Conservation (phyloP, 345 rosid genomes). For the Draba incana region DNA sequence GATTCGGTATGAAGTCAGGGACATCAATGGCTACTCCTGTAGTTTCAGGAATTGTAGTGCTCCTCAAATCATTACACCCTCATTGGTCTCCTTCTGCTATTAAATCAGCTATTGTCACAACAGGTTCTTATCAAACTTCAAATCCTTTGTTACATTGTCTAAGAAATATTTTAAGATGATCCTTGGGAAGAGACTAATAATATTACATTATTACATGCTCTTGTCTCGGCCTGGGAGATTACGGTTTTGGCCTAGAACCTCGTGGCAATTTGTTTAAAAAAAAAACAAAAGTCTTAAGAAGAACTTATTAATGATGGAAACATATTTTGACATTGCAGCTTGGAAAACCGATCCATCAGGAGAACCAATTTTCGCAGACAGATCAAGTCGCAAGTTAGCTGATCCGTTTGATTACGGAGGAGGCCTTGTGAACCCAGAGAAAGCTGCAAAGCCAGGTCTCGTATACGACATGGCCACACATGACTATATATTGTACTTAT, state of each 20-base stretch:
- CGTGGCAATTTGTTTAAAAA: too few species aligned
- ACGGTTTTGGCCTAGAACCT: too few species aligned
- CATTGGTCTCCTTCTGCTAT: conserved; percentile 54
- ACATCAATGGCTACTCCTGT: conserved; percentile 53
- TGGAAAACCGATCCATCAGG: conserved; percentile 45
- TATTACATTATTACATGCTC: too few species aligned
- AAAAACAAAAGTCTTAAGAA: too few species aligned
- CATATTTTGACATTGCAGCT: conserved; percentile 28
- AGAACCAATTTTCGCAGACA: conserved; percentile 52
- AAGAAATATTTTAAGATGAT: too few species aligned
- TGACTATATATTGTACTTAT: conserved; percentile 53
- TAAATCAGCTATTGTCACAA: conserved; percentile 51
- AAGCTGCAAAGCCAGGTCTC: conserved; percentile 59
- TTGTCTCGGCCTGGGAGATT: too few species aligned
- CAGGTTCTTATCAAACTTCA: conserved; percentile 39
- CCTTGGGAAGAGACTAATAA: too few species aligned
- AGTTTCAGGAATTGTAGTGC: conserved; percentile 45
- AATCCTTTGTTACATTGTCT: neutral
- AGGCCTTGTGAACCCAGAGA: conserved; percentile 60
- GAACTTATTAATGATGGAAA: neutral
- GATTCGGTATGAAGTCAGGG: conserved; percentile 35
- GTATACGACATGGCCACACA: conserved; percentile 50
- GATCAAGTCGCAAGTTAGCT: conserved; percentile 42
- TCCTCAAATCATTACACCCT: conserved; percentile 43
- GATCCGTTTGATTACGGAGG: conserved; percentile 62